Conservation (phyloP, 768 basidiomycete genomes). For the Cystofilobasidium bisporidii region DNA sequence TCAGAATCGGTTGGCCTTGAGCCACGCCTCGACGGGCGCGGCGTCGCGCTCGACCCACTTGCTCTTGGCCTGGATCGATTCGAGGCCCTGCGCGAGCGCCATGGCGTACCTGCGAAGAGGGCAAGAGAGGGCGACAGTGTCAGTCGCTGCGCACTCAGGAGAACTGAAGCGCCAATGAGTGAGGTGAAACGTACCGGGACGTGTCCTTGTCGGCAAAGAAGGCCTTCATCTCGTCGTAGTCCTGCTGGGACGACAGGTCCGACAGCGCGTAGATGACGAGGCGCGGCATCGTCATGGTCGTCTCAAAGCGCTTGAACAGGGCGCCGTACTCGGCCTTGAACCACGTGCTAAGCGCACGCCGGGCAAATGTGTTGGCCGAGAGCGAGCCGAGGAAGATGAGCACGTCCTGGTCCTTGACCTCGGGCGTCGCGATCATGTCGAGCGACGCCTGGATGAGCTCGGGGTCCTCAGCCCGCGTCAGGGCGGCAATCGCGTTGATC, state of each 20-base stretch:
- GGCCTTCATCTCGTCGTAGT: slow-evolving; percentile 52
- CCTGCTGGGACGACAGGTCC: slow-evolving; percentile 56
- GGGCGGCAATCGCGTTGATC: slow-evolving; percentile 51
- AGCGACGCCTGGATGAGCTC: slow-evolving; percentile 56
- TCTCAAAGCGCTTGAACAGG: background rate
- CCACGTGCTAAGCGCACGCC: slow-evolving; percentile 51
- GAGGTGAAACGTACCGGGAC: background rate
- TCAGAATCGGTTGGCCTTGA: slow-evolving; percentile 39
- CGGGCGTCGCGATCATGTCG: slow-evolving; percentile 47
- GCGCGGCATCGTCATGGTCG: slow-evolving; percentile 18
- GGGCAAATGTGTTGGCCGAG: slow-evolving; percentile 49
- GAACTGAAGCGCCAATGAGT: no score
- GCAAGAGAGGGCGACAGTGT: background rate
- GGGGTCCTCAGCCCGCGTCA: slow-evolving; percentile 54
- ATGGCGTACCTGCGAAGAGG: slow-evolving; percentile 1
- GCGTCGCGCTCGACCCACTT: slow-evolving; percentile 50
- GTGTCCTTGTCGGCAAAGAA: slow-evolving; percentile 63
- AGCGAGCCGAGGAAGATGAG: slow-evolving; percentile 57
- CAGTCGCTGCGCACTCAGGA: no score
- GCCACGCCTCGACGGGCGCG: slow-evolving; percentile 39
- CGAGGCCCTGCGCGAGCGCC: slow-evolving; percentile 51
- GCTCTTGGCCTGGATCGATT: slow-evolving; percentile 54
- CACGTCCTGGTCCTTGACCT: slow-evolving; percentile 49
- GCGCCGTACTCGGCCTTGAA: slow-evolving; percentile 60
- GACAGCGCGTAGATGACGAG: slow-evolving; percentile 42